Evolutionary conservation across 1,139 yeast species (phyloP).

Genomic region (Suhomyces coccinellae): DNA sequence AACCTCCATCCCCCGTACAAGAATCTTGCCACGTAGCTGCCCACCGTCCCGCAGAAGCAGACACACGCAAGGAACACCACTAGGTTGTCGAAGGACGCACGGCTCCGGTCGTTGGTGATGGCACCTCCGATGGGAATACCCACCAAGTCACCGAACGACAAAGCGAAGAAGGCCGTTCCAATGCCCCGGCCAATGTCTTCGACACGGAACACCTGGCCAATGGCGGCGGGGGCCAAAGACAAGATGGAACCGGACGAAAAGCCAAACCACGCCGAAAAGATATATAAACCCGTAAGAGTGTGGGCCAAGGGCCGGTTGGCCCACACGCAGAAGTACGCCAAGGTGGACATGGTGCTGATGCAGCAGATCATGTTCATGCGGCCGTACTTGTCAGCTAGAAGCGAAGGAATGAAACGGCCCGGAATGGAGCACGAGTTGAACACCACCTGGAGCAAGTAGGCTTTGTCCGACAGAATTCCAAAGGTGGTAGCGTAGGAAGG

Average conservation of each 20-base stretch:
- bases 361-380: constrained; percentile 30
- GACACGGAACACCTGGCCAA: constrained; percentile 29
- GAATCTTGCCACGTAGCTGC: constrained; percentile 27
- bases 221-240: constrained; percentile 32
- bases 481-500: constrained; percentile 32
- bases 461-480: constrained; percentile 23
- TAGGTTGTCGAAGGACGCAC: constrained; percentile 27
- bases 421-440: constrained; percentile 32
- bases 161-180: constrained; percentile 36
- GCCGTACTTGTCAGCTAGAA: constrained; percentile 33
- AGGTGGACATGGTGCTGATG: constrained; percentile 21
- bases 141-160: constrained; percentile 34
- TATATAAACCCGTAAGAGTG: constrained; percentile 24
- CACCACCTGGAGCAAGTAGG: constrained; percentile 29
- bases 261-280: constrained; percentile 31
- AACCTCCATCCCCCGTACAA: constrained; percentile 26
- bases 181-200: constrained; percentile 32
- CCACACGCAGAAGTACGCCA: constrained; percentile 30
- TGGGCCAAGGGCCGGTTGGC: constrained; percentile 30
- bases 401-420: constrained; percentile 32
- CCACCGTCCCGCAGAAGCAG: constrained; percentile 27
- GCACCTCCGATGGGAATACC: constrained; percentile 43
- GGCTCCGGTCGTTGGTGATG: constrained; percentile 23
- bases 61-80: constrained; percentile 30
- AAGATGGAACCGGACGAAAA: constrained; percentile 34